Evolutionary conservation across 352 stramenopile species (phyloP).

Genomic region (Stramenopiles sp.): DNA sequence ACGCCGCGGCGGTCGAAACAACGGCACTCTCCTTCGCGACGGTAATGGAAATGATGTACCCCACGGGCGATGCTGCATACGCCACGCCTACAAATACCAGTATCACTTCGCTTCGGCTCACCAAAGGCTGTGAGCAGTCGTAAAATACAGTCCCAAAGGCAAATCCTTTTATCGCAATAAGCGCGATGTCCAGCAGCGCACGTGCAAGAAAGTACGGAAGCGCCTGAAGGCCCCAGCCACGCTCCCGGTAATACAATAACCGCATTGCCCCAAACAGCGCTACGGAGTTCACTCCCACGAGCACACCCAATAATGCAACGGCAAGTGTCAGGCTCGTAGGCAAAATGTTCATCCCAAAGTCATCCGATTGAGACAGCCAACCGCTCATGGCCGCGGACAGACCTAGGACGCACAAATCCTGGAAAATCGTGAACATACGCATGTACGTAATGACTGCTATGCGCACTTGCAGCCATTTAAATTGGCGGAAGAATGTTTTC

Average conservation of each 20-base stretch:
- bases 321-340: neutral
- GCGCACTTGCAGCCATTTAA: no score
- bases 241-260: neutral
- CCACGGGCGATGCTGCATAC: neutral
- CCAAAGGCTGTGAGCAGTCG: neutral
- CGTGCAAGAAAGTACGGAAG: neutral
- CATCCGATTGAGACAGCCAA: neutral
- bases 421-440: neutral
- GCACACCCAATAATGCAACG: neutral
- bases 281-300: neutral
- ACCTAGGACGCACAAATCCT: neutral
- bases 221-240: neutral
- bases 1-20: neutral
- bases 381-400: neutral
- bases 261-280: neutral
- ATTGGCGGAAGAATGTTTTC: no score
- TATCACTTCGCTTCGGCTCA: neutral
- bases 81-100: neutral
- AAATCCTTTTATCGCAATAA: neutral
- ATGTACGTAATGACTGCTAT: no score
- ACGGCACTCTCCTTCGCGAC: neutral
- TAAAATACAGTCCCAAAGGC: neutral
- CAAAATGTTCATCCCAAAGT: neutral
- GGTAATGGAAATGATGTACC: neutral
- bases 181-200: neutral